Conservation (phyloP, 371 early-diverging fungal genomes). For the Parasitella parasitica region DNA sequence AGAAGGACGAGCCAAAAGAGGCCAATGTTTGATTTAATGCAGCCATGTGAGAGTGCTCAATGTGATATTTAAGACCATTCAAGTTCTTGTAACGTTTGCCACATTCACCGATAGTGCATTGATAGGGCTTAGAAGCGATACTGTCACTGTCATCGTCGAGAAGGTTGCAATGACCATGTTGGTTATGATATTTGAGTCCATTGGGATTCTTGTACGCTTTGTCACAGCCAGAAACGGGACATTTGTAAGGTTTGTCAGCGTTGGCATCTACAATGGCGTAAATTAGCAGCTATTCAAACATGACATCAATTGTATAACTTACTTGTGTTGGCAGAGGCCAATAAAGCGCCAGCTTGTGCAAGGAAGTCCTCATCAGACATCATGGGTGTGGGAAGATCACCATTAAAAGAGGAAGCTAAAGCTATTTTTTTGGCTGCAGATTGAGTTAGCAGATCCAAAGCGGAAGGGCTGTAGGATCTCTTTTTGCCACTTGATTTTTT, state of each 20-base stretch:
- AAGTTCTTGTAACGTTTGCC: constrained; percentile 95
- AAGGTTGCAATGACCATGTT: constrained; percentile 76
- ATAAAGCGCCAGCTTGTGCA: constrained; percentile 43
- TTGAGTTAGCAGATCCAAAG: constrained; percentile 31
- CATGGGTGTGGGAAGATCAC: constrained; percentile 20
- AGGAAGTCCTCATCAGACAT: constrained; percentile 42
- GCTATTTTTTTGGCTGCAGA: constrained; percentile 39
- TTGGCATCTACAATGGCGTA: neutral
- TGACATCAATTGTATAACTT: neutral
- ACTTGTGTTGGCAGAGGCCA: constrained; percentile 30
- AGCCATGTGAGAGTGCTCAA: constrained; percentile 82
- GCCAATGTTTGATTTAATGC: constrained; percentile 43
- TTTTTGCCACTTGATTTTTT: constrained; percentile 24
- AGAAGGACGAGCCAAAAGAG: constrained; percentile 33
- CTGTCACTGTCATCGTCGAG: constrained; percentile 48
- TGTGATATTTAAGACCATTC: constrained; percentile 96
- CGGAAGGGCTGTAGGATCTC: constrained; percentile 22
- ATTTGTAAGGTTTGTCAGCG: constrained; percentile 77
- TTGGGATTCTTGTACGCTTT: constrained; percentile 98
- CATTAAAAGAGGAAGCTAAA: constrained; percentile 11
- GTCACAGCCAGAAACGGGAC: constrained; percentile 82
- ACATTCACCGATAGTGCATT: constrained; percentile 84
- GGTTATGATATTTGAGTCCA: constrained; percentile 95
- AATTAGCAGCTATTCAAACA: constrained; percentile 13
- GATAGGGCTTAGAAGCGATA: constrained; percentile 75